These are phyloP conservation scores for Eimeria acervulina DNA, from an alignment of 169 alveolate genomes.

Conservation along the genomic window DNA sequence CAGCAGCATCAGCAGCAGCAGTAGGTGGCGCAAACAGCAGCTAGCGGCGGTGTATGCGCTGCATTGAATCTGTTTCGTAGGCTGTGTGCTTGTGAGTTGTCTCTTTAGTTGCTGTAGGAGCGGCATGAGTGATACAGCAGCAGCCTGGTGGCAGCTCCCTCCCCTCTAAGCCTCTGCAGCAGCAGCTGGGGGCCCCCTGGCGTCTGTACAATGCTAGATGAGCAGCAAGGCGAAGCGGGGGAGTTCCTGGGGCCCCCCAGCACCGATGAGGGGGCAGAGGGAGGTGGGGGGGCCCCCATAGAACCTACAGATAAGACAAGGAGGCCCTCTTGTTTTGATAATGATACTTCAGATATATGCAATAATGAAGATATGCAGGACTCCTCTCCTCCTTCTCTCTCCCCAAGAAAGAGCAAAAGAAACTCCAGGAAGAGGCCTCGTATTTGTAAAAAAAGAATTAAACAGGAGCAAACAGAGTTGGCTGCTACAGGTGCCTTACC, in stretches of 20 bases:
- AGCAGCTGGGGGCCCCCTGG: conserved; percentile 7
- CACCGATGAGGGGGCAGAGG: not conserved
- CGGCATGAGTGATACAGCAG: too few species aligned
- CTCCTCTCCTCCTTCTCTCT: not conserved
- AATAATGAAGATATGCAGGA: not conserved
- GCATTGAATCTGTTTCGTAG: not conserved
- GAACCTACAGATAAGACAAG: not conserved
- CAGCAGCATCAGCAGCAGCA: not conserved
- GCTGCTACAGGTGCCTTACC: not conserved
- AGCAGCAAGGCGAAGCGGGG: not conserved
- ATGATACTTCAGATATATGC: too few species aligned
- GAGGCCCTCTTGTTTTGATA: not conserved
- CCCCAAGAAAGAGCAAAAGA: not conserved
- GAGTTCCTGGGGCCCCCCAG: not conserved
- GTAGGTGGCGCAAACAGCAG: not conserved
- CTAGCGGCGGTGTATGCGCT: not conserved
- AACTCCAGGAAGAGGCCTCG: not conserved
- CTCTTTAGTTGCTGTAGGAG: too few species aligned
- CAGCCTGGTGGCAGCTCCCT: not conserved
- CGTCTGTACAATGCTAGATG: not conserved
- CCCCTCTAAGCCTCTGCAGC: not conserved
- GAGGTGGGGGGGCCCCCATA: not conserved
- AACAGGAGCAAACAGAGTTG: not conserved
- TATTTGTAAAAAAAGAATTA: not conserved
- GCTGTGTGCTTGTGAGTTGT: not conserved